A percentile compares a stretch with the other conserved stretches of the same genome.
Conservation (phyloP, 164 flowering plant genomes). For the Umbellularia californica region DNA sequence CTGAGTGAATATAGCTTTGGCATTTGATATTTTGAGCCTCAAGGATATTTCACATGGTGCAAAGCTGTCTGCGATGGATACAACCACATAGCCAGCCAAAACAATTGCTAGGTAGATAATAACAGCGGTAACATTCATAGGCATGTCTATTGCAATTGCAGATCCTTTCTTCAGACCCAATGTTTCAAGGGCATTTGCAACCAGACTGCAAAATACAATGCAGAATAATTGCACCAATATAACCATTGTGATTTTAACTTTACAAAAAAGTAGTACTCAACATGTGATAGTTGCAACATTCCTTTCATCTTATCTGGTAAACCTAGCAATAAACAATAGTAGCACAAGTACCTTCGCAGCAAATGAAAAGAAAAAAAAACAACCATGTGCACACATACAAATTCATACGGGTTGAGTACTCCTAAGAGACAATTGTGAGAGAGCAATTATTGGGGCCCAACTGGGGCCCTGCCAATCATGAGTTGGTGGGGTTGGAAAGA, state of each 20-base stretch:
- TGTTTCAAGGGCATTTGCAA: slow-evolving; percentile 68
- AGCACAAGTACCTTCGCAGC: no score
- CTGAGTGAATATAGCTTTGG: slow-evolving; percentile 94
- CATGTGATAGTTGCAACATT: neutral
- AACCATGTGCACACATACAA: no score
- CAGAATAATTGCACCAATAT: slow-evolving; percentile 1
- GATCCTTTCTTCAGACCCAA: slow-evolving; percentile 71
- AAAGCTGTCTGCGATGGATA: slow-evolving; percentile 96
- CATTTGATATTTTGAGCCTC: slow-evolving; percentile 66
- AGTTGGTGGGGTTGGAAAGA: no score
- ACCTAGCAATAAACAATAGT: no score
- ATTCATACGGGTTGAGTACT: no score
- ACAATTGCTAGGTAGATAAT: slow-evolving; percentile 81
- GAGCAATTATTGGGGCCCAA: no score
- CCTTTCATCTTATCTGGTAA: neutral
- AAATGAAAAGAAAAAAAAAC: no score
- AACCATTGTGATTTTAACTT: neutral
- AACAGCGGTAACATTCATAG: slow-evolving; percentile 83
- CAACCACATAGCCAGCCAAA: slow-evolving; percentile 85
- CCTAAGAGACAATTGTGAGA: no score
- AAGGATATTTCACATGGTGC: slow-evolving; percentile 74
- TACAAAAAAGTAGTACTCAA: neutral
- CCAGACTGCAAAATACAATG: slow-evolving; percentile 48
- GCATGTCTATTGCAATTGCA: slow-evolving; percentile 95
- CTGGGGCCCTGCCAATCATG: no score